Evolutionary conservation across 1,284 basidiomycete species (phyloP), one percentile per base, ranked within the genome.

Genomic region (Naganishia cerealis): DNA sequence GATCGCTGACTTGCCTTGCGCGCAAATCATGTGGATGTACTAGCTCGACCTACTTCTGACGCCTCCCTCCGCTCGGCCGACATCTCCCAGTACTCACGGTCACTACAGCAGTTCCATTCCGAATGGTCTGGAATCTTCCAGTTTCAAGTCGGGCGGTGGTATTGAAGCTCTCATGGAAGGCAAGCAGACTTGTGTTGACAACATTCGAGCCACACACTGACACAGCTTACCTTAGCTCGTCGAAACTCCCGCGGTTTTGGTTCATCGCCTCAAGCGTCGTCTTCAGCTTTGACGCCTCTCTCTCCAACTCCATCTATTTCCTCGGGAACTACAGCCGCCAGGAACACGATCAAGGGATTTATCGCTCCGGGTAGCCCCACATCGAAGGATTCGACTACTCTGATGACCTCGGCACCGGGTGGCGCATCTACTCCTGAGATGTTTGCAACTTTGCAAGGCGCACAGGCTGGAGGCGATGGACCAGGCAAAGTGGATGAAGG

Each of bases 381-480:
- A 36, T 57, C 55, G 21, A 24, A 50, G 24, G 46, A 10, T 3
- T 21, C 46, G 7, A 21, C 12, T 24, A 7, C 24, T 9, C 46
- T 24, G 6, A 24, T n/a, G 24, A 21, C 29, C 21, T 21, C 55
- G 18, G 16, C 24, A 15, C 38, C 21, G 38, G 33, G 39, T 18
- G 55, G 55, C n/a, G 39, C 55, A 24, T 57, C 55, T 8, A 57
- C 55, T 40, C 55, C 55, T 21, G 55, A 57, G 36, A 36, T 57
- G 38, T 57, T 57, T 24, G 43, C 15, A 38, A 58, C 33, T 26
- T 43, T 66, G 15, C 54, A 66, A 56, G 65, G 46, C 21, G 65
- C 65, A 18, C 63, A 54, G 24, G 65, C 57, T 29, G 57, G 53
- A 13, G 65, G 48, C 15, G 65, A 57, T 62, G 68, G 55, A 16